Evolutionary conservation across 2,329 filamentous ascomycete genomes (phyloP), one percentile per base, ranked within the genome.

Genomic region (Aspergillus sp.): DNA sequence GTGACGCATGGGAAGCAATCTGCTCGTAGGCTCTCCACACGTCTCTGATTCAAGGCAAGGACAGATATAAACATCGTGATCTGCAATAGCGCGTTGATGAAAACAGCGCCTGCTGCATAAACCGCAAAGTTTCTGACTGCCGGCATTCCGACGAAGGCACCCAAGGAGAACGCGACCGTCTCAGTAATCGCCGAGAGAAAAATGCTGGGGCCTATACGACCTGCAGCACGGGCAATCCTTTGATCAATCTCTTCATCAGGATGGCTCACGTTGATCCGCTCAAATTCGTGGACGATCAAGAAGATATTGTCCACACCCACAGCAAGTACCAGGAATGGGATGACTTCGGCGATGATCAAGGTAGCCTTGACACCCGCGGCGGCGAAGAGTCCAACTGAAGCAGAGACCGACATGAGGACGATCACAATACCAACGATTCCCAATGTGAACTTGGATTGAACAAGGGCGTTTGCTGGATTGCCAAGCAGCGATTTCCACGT

Each of bases 221-320:
- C 93, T n/a, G 97, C 79, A 2, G 94, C 89, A 65, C 88, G 87
- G 5, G 91, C 88, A 50, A 97, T 86, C 21, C 94, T 84, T 65
- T 92, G 86, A 61, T 96, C 88, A 2, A 99, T 87, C 70, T 88
- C 82, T 57, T 92, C 88, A 65, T 97, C 92, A 0, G 92, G 91
- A 64, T 96, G 89, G 70, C 88, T 96, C 61, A 91, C 76, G 65
- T 99, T 99, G 68, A 97, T 89, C 25, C 94, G 84, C 69, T 99
- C 94, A 54, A 99, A 96, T 72, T 99, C 94, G 72, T 99, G 94
- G 0, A 99, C 94, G 54, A 99, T 96, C 51, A 99, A 78, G 76
- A 99, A 99, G 64, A 99, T 97, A 67, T 99, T 99, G 80, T 99
- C 94, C 2, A 99, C 95, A 43, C 94, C 94, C 23, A 99, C 92